phyloP scores from a whole-genome alignment of 2,329 filamentous ascomycete genomes.

The Intubia oerlemansii region DNA sequence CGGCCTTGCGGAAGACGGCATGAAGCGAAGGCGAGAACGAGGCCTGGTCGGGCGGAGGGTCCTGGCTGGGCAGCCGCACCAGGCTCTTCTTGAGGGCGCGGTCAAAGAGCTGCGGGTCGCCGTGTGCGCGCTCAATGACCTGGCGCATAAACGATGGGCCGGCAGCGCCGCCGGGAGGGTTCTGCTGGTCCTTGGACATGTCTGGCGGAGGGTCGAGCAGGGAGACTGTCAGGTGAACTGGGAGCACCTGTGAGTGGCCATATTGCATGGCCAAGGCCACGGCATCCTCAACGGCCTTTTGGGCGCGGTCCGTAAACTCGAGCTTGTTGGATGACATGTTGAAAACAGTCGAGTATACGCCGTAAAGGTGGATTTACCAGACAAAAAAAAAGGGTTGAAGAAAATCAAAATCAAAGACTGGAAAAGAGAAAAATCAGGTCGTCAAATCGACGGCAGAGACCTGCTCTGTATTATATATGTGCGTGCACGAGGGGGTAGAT shows the following conservation, averaged over 20 bases:
- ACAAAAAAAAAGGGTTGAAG: too few species aligned
- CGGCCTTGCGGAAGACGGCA: constrained; percentile 62
- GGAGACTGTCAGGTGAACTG: constrained; percentile 71
- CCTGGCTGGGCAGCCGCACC: constrained; percentile 80
- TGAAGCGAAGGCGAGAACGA: constrained; percentile 65
- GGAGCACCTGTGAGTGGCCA: constrained; percentile 73
- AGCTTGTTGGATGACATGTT: constrained; percentile 54
- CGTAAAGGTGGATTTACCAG: too few species aligned
- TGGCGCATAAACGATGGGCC: constrained; percentile 69
- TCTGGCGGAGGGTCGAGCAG: constrained; percentile 58
- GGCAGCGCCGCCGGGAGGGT: constrained; percentile 39
- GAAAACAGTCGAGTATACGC: too few species aligned
- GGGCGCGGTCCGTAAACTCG: constrained; percentile 86
- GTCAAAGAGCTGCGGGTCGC: constrained; percentile 76
- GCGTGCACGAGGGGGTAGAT: too few species aligned
- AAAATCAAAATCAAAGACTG: too few species aligned
- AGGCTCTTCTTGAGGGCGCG: constrained; percentile 78
- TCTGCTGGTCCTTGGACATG: constrained; percentile 66
- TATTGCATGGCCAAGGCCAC: constrained; percentile 78
- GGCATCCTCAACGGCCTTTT: constrained; percentile 75
- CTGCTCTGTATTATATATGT: too few species aligned
- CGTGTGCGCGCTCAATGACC: constrained; percentile 82
- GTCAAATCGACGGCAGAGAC: too few species aligned
- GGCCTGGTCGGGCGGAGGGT: constrained; percentile 79
- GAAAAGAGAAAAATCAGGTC: too few species aligned